Base-by-base conservation (phyloP, 2,329 filamentous ascomycete species). In the Fusarium falciforme region DNA sequence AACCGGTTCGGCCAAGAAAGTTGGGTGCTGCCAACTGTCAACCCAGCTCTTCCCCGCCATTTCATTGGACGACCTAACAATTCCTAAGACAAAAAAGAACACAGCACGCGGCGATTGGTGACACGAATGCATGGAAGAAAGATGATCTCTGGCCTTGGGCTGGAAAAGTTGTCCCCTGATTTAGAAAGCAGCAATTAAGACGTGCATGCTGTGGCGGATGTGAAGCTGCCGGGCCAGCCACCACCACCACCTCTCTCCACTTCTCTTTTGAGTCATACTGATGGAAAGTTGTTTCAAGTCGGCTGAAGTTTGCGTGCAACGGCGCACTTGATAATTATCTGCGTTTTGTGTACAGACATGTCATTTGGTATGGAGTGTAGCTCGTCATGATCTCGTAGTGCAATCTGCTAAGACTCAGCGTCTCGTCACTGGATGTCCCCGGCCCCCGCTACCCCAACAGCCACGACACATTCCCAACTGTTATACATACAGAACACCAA, bases 11-110 rank as follows among this genome's bases (percentile, higher is more conserved):
- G 61, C 65, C 59, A 33, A 52, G 64, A 55, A 47, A 63, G 27
- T 62, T 61, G 55, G 67, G 61, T 55, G 49, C 59, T 72, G 71
- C 68, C 72, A 74, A 68, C 61, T 74, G 71, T 70, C 71, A 70
- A 72, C 61, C 64, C 65, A 69, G 54, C 59, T 64, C 64, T 60
- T 36, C 68, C 64, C 68, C 49, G 22, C 42, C 27, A 27, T 66
- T 49, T 33, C 35, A 74, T 75, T 74, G 72, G 72, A 35, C 71
- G 62, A 47, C 42, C 42, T 47, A 47, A 22, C 16, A 49, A 55
- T 59, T 4, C 27, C 49, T 27, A 47, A 62, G 59, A 58, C 64
- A 42, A 44, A 62, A 49, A 60, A 52, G 29, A 65, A 62, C 67
- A 65, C 47, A 52, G 29, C 61, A 54, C 42, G 25, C 52, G 14